phyloP scores from a whole-genome alignment of 805 yeast genomes.

The Starmerella tilneyi region DNA sequence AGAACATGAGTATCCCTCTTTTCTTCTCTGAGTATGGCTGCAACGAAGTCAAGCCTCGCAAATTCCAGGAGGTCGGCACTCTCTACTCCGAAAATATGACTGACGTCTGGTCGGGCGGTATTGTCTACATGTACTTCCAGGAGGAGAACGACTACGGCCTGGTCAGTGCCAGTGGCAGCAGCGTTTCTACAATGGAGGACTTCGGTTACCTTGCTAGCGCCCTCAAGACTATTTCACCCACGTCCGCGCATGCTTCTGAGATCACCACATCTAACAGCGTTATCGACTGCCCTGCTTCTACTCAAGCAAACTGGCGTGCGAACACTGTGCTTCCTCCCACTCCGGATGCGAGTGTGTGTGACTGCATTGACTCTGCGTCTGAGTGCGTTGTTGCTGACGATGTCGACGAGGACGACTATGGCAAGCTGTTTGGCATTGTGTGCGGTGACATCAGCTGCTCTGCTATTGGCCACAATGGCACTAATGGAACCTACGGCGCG shows the following conservation, averaged over 20 bases:
- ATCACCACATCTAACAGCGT: constrained; percentile 33
- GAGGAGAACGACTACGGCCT: constrained; percentile 77
- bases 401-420: constrained; percentile 47
- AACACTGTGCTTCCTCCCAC: constrained; percentile 64
- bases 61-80: constrained; percentile 63
- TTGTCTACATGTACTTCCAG: constrained; percentile 82
- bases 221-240: constrained; percentile 45
- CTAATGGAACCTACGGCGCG: constrained; percentile 60
- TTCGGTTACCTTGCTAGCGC: constrained; percentile 47
- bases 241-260: constrained; percentile 34
- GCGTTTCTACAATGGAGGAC: constrained; percentile 53
- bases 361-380: constrained; percentile 46
- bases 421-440: constrained; percentile 45
- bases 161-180: constrained; percentile 43
- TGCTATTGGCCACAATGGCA: constrained; percentile 52
- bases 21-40: constrained; percentile 89
- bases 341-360: constrained; percentile 56
- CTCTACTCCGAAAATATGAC: constrained; percentile 64
- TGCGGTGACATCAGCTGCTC: constrained; percentile 53
- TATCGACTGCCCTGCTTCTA: constrained; percentile 42
- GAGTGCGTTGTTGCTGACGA: constrained; percentile 48
- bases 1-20: constrained; percentile 63
- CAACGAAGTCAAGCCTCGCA: constrained; percentile 61
- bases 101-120: constrained; percentile 89
- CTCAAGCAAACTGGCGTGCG: constrained; percentile 52